Evolutionary conservation across 805 yeast genomes (phyloP), one percentile per base, ranked within the genome.

Genomic region (Ogataea corticis): DNA sequence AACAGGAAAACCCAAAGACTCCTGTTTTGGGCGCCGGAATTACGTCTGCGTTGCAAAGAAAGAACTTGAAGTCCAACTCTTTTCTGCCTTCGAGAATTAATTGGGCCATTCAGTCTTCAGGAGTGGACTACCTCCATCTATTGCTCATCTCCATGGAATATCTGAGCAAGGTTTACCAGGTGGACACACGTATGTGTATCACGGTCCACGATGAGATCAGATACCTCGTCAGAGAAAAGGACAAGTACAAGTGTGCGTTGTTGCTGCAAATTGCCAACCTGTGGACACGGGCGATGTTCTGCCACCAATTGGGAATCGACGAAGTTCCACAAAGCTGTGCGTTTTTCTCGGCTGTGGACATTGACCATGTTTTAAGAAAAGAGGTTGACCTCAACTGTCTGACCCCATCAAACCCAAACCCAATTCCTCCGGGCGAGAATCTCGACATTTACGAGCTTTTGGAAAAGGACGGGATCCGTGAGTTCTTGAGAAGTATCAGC

Each of bases 21-120:
- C 99, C 99, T 0, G 90, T 88, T 1, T 66, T 94, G 9, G 96
- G 97, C 1, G 96, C 97, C 4, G 87, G 96, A 12, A 89, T 94
- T 38, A 94, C 99, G 0, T 80, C 80, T 46, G 96, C 98, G 0
- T 70, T 94, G 46, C 76, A 77, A 54, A 76, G 78, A 34, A 70
- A 71, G 42, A 83, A 92, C 62, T 71, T 94, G 55, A 80, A 79
- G 34, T 69, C 79, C 31, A 79, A 79, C 50, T 70, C 80, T 1
- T 94, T 84, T 61, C 67, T 94, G 52, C 94, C 99, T 0, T 89
- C 97, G 1, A 69, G 99, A 57, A 84, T 91, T 51, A 94, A 94
- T 59, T 94, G 99, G 99, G 88, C 97, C 0, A 94, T 94, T 61
- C 99, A 94, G 64, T 88, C 97, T 17, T 88, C 97, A 1, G 99